These are phyloP conservation scores for Wallemia ichthyophaga DNA, from an alignment of 1,284 basidiomycete species.

Conservation along the genomic window DNA sequence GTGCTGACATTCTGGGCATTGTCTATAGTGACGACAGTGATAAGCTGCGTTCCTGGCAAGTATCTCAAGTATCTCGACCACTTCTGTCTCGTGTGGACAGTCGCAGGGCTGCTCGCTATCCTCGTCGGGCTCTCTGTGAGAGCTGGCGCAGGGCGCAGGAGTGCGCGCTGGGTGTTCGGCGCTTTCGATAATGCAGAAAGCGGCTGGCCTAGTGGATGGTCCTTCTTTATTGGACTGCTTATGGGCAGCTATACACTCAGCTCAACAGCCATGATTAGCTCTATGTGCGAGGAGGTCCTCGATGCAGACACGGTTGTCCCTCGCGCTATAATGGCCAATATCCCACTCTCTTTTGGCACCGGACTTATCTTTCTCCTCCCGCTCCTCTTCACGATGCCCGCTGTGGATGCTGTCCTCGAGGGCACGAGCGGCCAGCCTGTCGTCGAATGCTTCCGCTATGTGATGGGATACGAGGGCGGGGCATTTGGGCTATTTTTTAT, in stretches of 20 bases:
- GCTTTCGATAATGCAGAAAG: not conserved
- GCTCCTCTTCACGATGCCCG: conserved; percentile 19
- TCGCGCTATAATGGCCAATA: conserved; percentile 15
- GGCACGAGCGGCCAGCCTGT: conserved; percentile 19
- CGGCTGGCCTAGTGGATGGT: conserved; percentile 15
- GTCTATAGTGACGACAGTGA: not conserved
- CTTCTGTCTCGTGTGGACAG: conserved; percentile 8
- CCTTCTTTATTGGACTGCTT: conserved; percentile 18
- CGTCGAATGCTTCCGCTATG: conserved; percentile 18
- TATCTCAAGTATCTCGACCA: not conserved
- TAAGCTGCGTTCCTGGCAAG: not conserved
- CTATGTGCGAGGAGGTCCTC: conserved; percentile 17
- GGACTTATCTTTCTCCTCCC: conserved; percentile 17
- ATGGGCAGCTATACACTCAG: conserved; percentile 15
- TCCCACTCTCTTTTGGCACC: conserved; percentile 3
- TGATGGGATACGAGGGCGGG: conserved; percentile 17
- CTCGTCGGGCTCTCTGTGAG: not conserved
- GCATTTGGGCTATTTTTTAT: conserved; percentile 19
- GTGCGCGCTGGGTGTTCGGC: not conserved
- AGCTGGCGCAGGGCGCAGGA: not conserved
- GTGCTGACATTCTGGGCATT: conserved; percentile 18
- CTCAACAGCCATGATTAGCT: conserved; percentile 17
- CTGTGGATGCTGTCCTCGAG: conserved; percentile 15
- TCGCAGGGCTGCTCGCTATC: not conserved
- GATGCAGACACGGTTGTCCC: conserved; percentile 4